Evolutionary conservation across 2,329 filamentous ascomycete species (phyloP).

Genomic region (Lachnellula hyalina): DNA sequence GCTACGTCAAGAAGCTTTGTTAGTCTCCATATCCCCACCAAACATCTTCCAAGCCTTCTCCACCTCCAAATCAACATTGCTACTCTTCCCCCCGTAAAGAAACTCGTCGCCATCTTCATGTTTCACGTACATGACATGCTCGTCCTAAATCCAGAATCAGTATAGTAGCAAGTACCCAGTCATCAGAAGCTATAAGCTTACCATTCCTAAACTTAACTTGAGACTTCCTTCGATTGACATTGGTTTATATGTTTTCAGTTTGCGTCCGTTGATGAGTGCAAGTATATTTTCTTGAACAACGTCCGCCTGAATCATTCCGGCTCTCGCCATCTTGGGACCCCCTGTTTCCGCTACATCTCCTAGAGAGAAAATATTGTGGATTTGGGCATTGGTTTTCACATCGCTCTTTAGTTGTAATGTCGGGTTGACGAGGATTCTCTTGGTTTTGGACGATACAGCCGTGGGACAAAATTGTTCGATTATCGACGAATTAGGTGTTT

Average conservation of each 20-base stretch:
- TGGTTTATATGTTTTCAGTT: slow-evolving; percentile 27
- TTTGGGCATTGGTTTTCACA: slow-evolving; percentile 2
- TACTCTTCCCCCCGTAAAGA: slow-evolving; percentile 10
- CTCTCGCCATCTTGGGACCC: slow-evolving; percentile 38
- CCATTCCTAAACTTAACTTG: slow-evolving; percentile 36
- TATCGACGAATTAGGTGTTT: slow-evolving; percentile 40
- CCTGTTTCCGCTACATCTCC: slow-evolving; percentile 47
- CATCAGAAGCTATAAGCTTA: neutral
- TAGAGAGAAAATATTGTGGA: slow-evolving; percentile 42
- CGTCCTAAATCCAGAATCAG: slow-evolving; percentile 4
- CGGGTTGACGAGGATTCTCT: slow-evolving; percentile 35
- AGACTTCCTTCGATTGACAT: slow-evolving; percentile 33
- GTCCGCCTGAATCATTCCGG: slow-evolving; percentile 40
- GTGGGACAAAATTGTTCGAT: slow-evolving; percentile 29
- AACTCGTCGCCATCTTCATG: slow-evolving; percentile 13
- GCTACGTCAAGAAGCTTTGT: too few species aligned
- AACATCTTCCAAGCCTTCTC: slow-evolving; percentile 14
- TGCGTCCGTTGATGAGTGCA: slow-evolving; percentile 32
- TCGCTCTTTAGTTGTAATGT: slow-evolving; percentile 37
- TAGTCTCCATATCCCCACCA: slow-evolving; percentile 8
- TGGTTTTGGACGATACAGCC: slow-evolving; percentile 29
- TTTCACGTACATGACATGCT: slow-evolving; percentile 12
- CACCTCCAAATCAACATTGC: slow-evolving; percentile 14
- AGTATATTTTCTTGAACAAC: slow-evolving; percentile 43
- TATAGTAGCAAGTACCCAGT: neutral